These are phyloP conservation scores for Penicillium occitanis DNA, from an alignment of 2,329 filamentous ascomycete genomes.

Conservation along the genomic window DNA sequence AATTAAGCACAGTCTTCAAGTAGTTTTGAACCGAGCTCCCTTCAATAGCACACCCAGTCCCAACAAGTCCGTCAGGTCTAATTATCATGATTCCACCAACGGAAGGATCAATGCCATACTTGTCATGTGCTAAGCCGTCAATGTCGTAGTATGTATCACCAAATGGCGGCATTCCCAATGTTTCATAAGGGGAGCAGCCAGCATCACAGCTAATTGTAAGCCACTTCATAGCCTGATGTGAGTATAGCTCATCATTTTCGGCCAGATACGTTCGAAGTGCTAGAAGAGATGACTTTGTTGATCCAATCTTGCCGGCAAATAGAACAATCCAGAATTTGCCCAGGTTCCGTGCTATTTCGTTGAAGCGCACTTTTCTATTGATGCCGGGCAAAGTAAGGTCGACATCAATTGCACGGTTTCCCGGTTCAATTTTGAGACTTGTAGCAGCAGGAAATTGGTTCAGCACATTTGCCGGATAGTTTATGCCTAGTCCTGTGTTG, in stretches of 20 bases:
- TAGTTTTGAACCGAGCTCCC: background rate
- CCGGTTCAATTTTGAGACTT: conserved; percentile 28
- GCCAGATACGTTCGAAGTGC: background rate
- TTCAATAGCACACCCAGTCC: background rate
- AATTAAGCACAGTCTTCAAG: background rate
- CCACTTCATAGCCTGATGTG: conserved; percentile 24
- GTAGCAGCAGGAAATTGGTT: conserved; percentile 23
- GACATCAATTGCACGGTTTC: conserved; percentile 28
- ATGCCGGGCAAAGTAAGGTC: conserved; percentile 28
- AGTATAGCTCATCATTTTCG: background rate
- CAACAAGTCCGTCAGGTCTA: background rate
- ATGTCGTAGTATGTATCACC: conserved; percentile 40
- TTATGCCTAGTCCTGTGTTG: conserved; percentile 29
- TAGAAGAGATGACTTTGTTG: background rate
- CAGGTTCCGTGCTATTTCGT: conserved; percentile 26
- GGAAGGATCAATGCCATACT: conserved; percentile 27
- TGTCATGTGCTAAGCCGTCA: conserved; percentile 32
- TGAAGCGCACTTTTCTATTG: conserved; percentile 25
- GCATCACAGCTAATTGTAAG: conserved; percentile 31
- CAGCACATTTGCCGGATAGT: conserved; percentile 24
- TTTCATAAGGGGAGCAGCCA: conserved; percentile 35
- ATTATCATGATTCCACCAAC: background rate
- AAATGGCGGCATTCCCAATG: conserved; percentile 35
- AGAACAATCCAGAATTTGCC: conserved; percentile 29
- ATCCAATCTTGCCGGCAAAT: conserved; percentile 7